Percentiles rank a stretch among this genome's conserved stretches.
Conservation (phyloP, 441 rosid species). For the Flueggea neowawraea region DNA sequence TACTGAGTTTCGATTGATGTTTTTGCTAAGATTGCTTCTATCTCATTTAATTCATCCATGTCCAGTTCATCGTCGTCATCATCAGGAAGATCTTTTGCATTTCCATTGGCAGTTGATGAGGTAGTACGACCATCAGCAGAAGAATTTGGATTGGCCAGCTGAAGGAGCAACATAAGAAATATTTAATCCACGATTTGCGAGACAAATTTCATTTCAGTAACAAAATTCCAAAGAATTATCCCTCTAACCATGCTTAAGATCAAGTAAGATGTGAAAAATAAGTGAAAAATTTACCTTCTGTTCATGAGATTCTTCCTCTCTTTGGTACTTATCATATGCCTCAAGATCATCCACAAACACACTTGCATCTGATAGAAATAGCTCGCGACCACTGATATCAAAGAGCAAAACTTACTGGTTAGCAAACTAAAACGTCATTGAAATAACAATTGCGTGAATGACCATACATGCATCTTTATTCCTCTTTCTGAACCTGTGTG, state of each 20-base stretch:
- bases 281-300: conserved; percentile 42
- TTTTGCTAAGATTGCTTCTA: conserved; percentile 89
- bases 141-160: conserved; percentile 28
- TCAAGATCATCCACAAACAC: conserved; percentile 94
- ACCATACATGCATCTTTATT: background rate
- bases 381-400: conserved; percentile 86
- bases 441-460: too few relatives aligned
- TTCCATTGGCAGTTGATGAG: conserved; percentile 15
- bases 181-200: background rate
- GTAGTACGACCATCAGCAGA: conserved; percentile 23
- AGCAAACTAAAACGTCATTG: background rate
- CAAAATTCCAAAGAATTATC: background rate
- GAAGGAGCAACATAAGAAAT: conserved; percentile 1
- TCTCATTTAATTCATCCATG: conserved; percentile 86
- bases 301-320: conserved; percentile 66
- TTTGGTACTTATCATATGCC: conserved; percentile 71
- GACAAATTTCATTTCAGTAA: background rate
- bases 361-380: conserved; percentile 83
- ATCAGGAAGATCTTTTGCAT: conserved; percentile 18
- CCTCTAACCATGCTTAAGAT: background rate
- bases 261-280: background rate
- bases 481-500: too few relatives aligned
- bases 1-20: conserved; percentile 70
- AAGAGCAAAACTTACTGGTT: conserved; percentile 8
- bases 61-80: conserved; percentile 58